Conservation (phyloP, 768 basidiomycete genomes). For the Leccinum ochraceum region DNA sequence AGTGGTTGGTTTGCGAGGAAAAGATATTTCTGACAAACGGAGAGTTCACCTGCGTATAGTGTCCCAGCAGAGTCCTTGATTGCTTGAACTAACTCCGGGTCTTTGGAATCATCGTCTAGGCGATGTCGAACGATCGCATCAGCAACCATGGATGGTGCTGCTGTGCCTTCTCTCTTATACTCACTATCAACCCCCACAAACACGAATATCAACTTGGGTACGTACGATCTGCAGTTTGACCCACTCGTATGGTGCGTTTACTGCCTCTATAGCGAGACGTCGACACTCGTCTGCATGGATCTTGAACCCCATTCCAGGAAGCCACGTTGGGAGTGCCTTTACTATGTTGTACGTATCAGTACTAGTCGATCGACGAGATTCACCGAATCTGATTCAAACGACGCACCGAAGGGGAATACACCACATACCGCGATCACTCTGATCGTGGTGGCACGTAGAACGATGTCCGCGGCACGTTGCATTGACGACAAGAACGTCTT, state of each 20-base stretch:
- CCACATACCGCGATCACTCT: slow-evolving; percentile 8
- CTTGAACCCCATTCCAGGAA: not conserved
- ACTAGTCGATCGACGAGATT: not conserved
- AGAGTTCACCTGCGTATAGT: slow-evolving; percentile 19
- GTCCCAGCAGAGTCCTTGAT: slow-evolving; percentile 6
- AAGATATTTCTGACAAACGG: not conserved
- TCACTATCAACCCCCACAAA: not conserved
- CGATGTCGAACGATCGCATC: slow-evolving; percentile 9
- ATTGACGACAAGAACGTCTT: slow-evolving; percentile 12
- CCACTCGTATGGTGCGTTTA: not conserved
- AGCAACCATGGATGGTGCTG: not conserved
- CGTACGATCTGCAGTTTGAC: not conserved
- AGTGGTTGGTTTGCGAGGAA: not conserved
- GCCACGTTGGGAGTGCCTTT: not conserved
- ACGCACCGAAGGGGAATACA: slow-evolving; percentile 19
- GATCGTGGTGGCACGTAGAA: not conserved
- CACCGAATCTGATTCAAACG: not conserved
- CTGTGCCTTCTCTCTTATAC: not conserved
- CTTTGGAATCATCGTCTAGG: not conserved
- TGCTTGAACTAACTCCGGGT: not conserved
- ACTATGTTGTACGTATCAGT: not conserved
- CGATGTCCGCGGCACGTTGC: not conserved
- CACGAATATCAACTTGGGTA: not conserved
- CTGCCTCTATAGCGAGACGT: not conserved
- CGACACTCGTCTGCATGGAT: not conserved